Percentiles rank a stretch among this genome's conserved stretches.
Evolutionary conservation across 805 yeast genomes (phyloP).

Genomic region (Komagataella populi): DNA sequence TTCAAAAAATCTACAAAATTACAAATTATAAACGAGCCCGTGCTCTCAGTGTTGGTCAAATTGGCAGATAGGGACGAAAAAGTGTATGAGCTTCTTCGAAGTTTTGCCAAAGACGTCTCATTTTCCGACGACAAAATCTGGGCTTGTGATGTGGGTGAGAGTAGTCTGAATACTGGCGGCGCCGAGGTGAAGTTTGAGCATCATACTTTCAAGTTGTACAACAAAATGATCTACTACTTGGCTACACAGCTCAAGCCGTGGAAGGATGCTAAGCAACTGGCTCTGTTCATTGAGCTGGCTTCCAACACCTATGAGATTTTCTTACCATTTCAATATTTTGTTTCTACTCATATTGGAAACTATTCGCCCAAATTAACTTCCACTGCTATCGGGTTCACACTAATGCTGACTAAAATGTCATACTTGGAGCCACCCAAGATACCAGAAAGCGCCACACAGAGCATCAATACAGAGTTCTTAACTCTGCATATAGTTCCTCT

Average conservation of each 20-base stretch:
- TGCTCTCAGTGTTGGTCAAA: constrained; percentile 41
- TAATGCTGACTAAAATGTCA: constrained; percentile 17
- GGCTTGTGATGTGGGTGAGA: constrained; percentile 18
- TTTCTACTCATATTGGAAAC: constrained; percentile 45
- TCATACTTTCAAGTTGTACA: constrained; percentile 44
- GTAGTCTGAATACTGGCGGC: constrained; percentile 18
- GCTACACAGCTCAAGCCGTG: constrained; percentile 65
- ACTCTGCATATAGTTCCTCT: background rate
- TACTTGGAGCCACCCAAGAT: background rate
- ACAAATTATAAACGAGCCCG: constrained; percentile 66
- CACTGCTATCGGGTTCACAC: constrained; percentile 70
- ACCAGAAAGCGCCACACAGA: background rate
- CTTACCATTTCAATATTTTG: constrained; percentile 13
- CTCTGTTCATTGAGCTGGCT: constrained; percentile 5
- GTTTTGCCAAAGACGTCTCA: constrained; percentile 33
- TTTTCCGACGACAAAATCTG: constrained; percentile 37
- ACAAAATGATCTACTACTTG: constrained; percentile 51
- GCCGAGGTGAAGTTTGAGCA: constrained; percentile 32
- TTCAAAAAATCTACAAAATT: constrained; percentile 62
- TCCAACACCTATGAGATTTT: background rate
- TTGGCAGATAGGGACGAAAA: constrained; percentile 22
- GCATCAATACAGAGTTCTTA: background rate
- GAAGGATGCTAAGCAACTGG: constrained; percentile 56
- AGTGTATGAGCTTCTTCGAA: constrained; percentile 32
- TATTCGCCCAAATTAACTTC: constrained; percentile 73